Evolutionary conservation across 305 asterid species (phyloP).

Genomic region (Fraxinus greggii): DNA sequence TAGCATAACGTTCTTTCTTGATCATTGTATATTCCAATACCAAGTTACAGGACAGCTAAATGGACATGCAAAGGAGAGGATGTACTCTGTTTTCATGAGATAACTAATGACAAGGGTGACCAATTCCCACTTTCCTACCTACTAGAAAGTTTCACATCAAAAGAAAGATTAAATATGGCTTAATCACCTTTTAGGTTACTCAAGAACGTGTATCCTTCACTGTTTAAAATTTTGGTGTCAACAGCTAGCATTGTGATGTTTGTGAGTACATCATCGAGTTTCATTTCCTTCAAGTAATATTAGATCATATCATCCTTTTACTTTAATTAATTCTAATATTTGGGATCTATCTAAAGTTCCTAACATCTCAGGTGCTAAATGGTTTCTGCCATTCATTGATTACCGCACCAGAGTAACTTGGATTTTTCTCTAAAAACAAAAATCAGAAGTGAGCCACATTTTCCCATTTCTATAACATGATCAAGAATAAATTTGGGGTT

Average conservation of each 20-base stretch:
- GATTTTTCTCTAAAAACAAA: not conserved
- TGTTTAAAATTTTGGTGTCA: not conserved
- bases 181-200: not conserved
- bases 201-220: not conserved
- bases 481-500: not conserved
- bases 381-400: constrained; percentile 10
- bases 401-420: constrained; percentile 1
- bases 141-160: not conserved
- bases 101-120: not conserved
- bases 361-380: not conserved
- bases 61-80: constrained; percentile 8
- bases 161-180: constrained; percentile 1
- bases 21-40: not conserved
- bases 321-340: not conserved
- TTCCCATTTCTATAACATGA: not conserved
- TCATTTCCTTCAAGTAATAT: not conserved
- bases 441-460: not conserved
- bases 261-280: not conserved
- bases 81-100: not conserved
- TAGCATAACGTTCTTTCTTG: not conserved
- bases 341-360: not conserved
- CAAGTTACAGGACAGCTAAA: not conserved
- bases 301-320: not conserved
- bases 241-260: not conserved
- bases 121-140: not conserved